Percentiles rank a stretch among this genome's conserved stretches.
Evolutionary conservation across 1,284 basidiomycete genomes (phyloP).

Genomic region (Ganoderma sp.): DNA sequence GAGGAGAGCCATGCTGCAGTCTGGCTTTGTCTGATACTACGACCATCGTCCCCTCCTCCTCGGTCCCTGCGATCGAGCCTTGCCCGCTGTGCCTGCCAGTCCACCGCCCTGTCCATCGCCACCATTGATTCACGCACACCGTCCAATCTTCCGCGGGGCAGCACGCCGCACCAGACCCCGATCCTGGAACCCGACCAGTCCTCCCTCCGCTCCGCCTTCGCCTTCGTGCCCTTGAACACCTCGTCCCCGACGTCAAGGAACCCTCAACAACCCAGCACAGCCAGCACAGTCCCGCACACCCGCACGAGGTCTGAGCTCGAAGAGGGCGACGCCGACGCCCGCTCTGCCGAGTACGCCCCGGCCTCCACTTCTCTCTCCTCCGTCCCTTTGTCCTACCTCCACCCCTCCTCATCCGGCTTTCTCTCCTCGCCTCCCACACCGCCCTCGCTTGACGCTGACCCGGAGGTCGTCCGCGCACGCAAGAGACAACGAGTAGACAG

Average conservation of each 20-base stretch:
- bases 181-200: constrained; percentile 52
- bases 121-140: constrained; percentile 75
- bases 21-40: constrained; percentile 33
- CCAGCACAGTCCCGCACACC: constrained; percentile 62
- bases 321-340: constrained; percentile 50
- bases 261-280: constrained; percentile 36
- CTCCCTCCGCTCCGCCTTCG: constrained; percentile 37
- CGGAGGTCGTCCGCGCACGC: constrained; percentile 37
- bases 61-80: constrained; percentile 24
- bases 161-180: constrained; percentile 47
- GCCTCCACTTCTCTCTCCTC: constrained; percentile 30
- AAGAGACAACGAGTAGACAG: constrained; percentile 73
- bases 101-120: constrained; percentile 40
- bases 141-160: constrained; percentile 61
- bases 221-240: constrained; percentile 38
- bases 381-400: constrained; percentile 36
- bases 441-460: constrained; percentile 20
- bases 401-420: constrained; percentile 34
- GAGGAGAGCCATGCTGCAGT: constrained; percentile 29
- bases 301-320: constrained; percentile 69
- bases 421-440: constrained; percentile 29
- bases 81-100: constrained; percentile 28
- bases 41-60: constrained; percentile 26
- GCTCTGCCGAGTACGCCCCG: constrained; percentile 34
- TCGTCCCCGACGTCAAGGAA: constrained; percentile 31